Percentiles rank a stretch among this genome's conserved stretches.
Conservation (phyloP, 2,329 filamentous ascomycete species). For the Xylaria arbuscula region DNA sequence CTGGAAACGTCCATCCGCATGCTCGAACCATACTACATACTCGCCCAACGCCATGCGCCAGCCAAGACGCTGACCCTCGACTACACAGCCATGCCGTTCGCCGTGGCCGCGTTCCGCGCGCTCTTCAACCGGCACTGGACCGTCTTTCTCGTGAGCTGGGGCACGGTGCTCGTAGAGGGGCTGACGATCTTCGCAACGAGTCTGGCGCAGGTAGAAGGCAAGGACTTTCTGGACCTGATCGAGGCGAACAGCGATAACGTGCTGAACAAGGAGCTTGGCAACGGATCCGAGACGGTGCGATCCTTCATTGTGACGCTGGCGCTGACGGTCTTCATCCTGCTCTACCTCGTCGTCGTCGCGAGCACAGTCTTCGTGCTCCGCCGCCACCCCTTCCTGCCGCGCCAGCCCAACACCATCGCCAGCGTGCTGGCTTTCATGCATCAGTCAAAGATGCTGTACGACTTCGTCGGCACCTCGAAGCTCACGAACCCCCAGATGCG, state of each 20-base stretch:
- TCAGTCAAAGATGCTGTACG: conserved; percentile 81
- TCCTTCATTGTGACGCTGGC: conserved; percentile 75
- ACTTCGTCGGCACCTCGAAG: conserved; percentile 77
- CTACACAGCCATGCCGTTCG: conserved; percentile 78
- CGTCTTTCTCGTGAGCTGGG: conserved; percentile 75
- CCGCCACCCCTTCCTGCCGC: conserved; percentile 76
- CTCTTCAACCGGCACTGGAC: conserved; percentile 72
- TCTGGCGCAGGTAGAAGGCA: conserved; percentile 72
- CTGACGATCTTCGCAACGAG: conserved; percentile 76
- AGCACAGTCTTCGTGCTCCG: conserved; percentile 70
- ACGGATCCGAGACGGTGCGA: conserved; percentile 68
- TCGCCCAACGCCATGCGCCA: conserved; percentile 73
- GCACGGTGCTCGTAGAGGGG: conserved; percentile 78
- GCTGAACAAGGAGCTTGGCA: conserved; percentile 53
- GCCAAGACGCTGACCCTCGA: conserved; percentile 75
- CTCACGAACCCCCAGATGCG: conserved; percentile 71
- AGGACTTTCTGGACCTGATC: conserved; percentile 62
- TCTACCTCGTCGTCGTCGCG: conserved; percentile 71
- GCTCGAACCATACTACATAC: conserved; percentile 79
- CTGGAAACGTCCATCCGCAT: conserved; percentile 77
- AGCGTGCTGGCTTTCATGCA: conserved; percentile 81
- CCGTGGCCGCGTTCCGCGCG: conserved; percentile 71
- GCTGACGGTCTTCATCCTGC: conserved; percentile 71
- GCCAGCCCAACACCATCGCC: conserved; percentile 82
- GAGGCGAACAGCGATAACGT: conserved; percentile 24